Percentiles rank a stretch among this genome's conserved stretches.
phyloP scores from a whole-genome alignment of 148 eudicot species.

The Chenopodium quinoa region DNA sequence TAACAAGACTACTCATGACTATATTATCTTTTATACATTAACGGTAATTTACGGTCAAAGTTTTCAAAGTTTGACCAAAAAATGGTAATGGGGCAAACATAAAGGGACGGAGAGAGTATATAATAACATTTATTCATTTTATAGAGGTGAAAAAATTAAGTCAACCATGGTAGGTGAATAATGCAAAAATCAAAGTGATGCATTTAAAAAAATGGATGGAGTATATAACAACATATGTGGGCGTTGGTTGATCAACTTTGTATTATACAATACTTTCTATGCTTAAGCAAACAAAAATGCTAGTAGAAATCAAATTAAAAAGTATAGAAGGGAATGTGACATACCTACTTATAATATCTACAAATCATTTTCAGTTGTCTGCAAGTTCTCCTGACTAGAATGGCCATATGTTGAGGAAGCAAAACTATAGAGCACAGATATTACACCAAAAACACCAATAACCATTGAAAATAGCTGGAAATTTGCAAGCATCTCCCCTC shows the following conservation, averaged over 20 bases:
- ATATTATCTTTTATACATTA: too few relatives aligned
- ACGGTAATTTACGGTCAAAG: too few relatives aligned
- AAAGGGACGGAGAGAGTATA: too few relatives aligned
- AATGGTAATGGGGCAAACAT: too few relatives aligned
- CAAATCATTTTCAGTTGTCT: conserved; percentile 19
- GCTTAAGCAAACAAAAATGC: not conserved
- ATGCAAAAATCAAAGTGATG: too few relatives aligned
- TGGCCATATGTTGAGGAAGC: conserved; percentile 43
- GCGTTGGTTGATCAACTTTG: not conserved
- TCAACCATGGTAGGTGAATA: too few relatives aligned
- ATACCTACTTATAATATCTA: conserved; percentile 16
- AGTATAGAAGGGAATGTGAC: not conserved
- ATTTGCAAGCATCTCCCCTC: conserved; percentile 80
- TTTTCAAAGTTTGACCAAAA: too few relatives aligned
- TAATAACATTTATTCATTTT: too few relatives aligned
- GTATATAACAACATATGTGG: not conserved
- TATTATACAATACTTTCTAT: not conserved
- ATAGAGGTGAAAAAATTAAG: too few relatives aligned
- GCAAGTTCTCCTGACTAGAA: conserved; percentile 19
- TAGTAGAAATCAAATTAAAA: not conserved
- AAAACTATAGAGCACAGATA: conserved; percentile 43
- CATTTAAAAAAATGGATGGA: too few relatives aligned
- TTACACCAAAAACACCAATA: conserved; percentile 41
- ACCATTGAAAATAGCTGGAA: conserved; percentile 68
- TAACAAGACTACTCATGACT: too few relatives aligned